Conservation (phyloP, 768 basidiomycete species). For the Termitomyces sp. region DNA sequence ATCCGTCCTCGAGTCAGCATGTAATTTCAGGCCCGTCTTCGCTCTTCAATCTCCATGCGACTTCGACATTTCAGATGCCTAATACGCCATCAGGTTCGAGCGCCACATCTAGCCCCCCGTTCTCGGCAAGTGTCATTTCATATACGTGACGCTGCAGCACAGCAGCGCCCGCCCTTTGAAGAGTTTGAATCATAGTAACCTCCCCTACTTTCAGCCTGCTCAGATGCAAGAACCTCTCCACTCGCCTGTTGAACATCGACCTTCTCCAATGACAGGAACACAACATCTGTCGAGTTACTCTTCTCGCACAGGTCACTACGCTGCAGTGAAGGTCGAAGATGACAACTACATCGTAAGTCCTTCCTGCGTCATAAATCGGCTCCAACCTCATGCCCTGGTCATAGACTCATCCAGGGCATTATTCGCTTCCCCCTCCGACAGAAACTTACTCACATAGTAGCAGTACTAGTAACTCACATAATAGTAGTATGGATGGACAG, state of each 20-base stretch:
- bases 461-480: conserved; percentile 21
- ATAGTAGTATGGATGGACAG: conserved; percentile 41
- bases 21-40: conserved; percentile 37
- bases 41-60: conserved; percentile 48
- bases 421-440: conserved; percentile 31
- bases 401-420: conserved; percentile 31
- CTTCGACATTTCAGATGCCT: conserved; percentile 57
- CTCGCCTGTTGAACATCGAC: conserved; percentile 45
- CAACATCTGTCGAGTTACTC: conserved; percentile 36
- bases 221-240: conserved; percentile 59
- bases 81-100: conserved; percentile 71
- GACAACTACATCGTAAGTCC: conserved; percentile 51
- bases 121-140: conserved; percentile 76
- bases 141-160: conserved; percentile 9
- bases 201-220: conserved; percentile 46
- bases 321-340: conserved; percentile 63
- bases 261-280: conserved; percentile 35
- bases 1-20: conserved; percentile 32
- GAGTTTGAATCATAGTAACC: conserved; percentile 54
- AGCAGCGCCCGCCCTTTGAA: neutral
- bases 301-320: conserved; percentile 41
- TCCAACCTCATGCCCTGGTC: conserved; percentile 14
- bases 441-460: conserved; percentile 40
- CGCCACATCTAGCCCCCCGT: conserved; percentile 72
- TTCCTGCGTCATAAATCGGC: neutral